Base-by-base conservation (phyloP, 2,329 filamentous ascomycete genomes). In the Didymellaceae sp. region DNA sequence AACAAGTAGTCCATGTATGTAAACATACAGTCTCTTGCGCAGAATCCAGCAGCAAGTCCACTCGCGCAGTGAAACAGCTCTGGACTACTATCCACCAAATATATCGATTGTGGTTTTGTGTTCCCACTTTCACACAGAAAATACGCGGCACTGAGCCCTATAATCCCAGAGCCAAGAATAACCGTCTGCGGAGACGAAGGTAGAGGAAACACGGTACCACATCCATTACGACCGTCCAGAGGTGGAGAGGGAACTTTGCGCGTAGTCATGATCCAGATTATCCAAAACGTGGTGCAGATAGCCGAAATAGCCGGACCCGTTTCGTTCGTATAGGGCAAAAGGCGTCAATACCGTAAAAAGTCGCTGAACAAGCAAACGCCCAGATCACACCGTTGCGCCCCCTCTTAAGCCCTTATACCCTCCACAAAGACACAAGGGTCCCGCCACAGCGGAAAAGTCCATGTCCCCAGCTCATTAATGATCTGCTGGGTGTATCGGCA, bases 31-130 rank as follows among this genome's bases (percentile, higher is more conserved):
- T 92, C 86, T 25, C 78, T 79, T 0, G 88, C 88, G 7, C 92
- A 66, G 63, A 92, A 93, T 0, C 89, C 89, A 14, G 81, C 90
- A 0, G 88, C 87, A 58, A 83, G 86, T 1, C 89, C 88, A 2
- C 87, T 91, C 0, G 89, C 88, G 22, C 86, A 89, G 9, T 83
- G 80, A 71, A 92, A 90, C 24, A 92, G 79, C 55, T 83, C 68
- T 0, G 78, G 69, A 4, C 81, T 80, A 5, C 81, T 75, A 61
- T 87, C 85, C 30, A 87, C 55, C 17, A 87, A 72, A 55, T 85
- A 81, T 43, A 87, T 84, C 24, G 76, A 74, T 16, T 74, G 59
- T 4, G 77, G 73, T 35, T 67, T 57, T 34, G 72, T 66, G 43
- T 67, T 65, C 7, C 65, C 62, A 1, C 68, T 67, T 39, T 74